phyloP scores from a whole-genome alignment of 2,329 filamentous ascomycete genomes.

The Aspergillus arachidicola region DNA sequence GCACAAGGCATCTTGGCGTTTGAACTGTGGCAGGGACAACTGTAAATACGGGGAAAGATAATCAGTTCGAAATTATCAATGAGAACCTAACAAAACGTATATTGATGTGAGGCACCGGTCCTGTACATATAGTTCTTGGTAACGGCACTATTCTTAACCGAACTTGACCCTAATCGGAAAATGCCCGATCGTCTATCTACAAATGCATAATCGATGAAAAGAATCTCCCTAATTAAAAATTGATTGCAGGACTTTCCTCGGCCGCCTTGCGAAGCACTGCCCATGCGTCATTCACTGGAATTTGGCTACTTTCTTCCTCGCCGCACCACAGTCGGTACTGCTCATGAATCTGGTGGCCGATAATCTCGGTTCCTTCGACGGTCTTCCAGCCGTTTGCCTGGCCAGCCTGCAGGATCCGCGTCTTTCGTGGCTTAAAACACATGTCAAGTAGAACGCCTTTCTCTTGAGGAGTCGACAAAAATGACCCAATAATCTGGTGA shows the following conservation, averaged over 20 bases:
- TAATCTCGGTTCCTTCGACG: background rate
- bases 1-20: conserved; percentile 2
- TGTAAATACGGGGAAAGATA: background rate
- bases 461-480: background rate
- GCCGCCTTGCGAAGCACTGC: background rate
- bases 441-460: background rate
- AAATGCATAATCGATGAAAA: background rate
- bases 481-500: background rate
- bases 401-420: background rate
- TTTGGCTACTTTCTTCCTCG: background rate
- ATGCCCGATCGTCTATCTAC: background rate
- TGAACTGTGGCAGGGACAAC: background rate
- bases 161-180: background rate
- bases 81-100: no score
- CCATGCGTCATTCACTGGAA: background rate
- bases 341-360: background rate
- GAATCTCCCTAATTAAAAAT: background rate
- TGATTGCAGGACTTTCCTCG: background rate
- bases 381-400: background rate
- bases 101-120: no score
- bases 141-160: background rate
- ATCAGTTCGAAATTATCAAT: background rate
- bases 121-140: background rate
- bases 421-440: background rate
- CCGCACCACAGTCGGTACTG: background rate